Evolutionary conservation across 2,329 filamentous ascomycete genomes (phyloP).

Genomic region (Nannizzia gypsea): DNA sequence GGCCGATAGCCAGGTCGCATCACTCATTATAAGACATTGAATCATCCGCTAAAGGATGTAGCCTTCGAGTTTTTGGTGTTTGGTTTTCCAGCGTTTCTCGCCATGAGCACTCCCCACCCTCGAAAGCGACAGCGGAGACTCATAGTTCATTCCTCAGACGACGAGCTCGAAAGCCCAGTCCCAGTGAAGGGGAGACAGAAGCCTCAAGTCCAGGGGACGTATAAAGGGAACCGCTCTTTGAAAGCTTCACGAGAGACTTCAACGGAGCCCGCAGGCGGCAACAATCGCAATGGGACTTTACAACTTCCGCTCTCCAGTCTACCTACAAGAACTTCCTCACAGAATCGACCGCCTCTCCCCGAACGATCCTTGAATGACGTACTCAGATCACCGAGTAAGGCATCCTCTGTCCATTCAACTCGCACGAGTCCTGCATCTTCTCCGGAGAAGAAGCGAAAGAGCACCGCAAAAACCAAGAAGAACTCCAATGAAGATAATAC

Average conservation of each 20-base stretch:
- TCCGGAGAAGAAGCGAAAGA: slow-evolving; percentile 21
- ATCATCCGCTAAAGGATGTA: neutral
- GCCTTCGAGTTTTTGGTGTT: neutral
- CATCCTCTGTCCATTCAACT: neutral
- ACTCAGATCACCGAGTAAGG: neutral
- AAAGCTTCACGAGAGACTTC: neutral
- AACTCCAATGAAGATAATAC: slow-evolving; percentile 13
- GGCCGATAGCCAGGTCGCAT: neutral
- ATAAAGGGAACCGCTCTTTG: neutral
- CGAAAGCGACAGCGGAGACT: slow-evolving; percentile 28
- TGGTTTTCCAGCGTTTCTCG: slow-evolving; percentile 3
- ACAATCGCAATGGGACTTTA: neutral
- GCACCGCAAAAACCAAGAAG: neutral
- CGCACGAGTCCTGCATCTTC: slow-evolving; percentile 20
- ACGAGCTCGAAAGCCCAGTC: slow-evolving; percentile 15
- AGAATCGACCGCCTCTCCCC: neutral
- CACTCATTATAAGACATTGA: neutral
- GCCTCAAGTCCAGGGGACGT: neutral
- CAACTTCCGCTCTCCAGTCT: neutral
- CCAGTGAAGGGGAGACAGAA: neutral
- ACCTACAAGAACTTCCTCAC: neutral
- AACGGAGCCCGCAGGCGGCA: neutral
- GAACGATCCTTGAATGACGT: neutral
- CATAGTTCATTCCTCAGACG: slow-evolving; percentile 20
- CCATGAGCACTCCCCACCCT: slow-evolving; percentile 26